Percentiles rank a stretch among this genome's conserved stretches.
phyloP scores from a whole-genome alignment of 768 basidiomycete species.

The Chalciporus piperatus region DNA sequence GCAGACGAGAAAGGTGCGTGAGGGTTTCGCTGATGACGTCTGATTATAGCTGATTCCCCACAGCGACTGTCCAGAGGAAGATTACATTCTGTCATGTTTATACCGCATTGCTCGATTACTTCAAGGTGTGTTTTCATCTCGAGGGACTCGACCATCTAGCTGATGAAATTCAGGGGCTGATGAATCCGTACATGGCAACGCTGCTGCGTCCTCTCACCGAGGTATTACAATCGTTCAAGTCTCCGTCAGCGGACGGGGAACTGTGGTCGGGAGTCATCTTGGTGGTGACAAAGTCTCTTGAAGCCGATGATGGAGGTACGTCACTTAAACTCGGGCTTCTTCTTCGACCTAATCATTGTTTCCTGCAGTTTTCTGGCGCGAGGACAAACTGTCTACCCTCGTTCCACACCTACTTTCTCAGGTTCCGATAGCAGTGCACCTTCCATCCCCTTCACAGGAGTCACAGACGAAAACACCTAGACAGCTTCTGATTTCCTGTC shows the following conservation, averaged over 20 bases:
- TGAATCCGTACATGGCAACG: constrained; percentile 89
- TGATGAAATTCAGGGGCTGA: constrained; percentile 54
- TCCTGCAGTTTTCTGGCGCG: constrained; percentile 80
- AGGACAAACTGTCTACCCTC: constrained; percentile 70
- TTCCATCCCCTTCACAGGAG: constrained; percentile 14
- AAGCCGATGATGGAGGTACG: constrained; percentile 79
- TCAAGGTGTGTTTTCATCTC: constrained; percentile 60
- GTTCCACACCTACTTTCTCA: constrained; percentile 62
- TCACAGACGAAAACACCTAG: constrained; percentile 2
- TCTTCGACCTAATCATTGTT: background rate
- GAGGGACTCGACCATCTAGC: background rate
- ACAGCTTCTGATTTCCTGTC: constrained; percentile 13
- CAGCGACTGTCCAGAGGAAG: constrained; percentile 45
- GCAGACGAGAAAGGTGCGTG: constrained; percentile 47
- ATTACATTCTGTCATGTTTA: constrained; percentile 77
- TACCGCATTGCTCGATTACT: constrained; percentile 72
- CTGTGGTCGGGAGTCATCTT: constrained; percentile 67
- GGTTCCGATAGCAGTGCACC: constrained; percentile 47
- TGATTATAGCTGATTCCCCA: background rate
- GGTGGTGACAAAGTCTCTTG: constrained; percentile 66
- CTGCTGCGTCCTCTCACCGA: constrained; percentile 66
- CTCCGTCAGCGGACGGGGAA: constrained; percentile 32
- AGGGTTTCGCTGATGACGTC: background rate
- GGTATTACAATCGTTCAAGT: constrained; percentile 50
- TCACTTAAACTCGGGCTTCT: background rate